These are phyloP conservation scores for Endothia cerciana DNA, from an alignment of 2,329 filamentous ascomycete genomes.

Conservation along the genomic window DNA sequence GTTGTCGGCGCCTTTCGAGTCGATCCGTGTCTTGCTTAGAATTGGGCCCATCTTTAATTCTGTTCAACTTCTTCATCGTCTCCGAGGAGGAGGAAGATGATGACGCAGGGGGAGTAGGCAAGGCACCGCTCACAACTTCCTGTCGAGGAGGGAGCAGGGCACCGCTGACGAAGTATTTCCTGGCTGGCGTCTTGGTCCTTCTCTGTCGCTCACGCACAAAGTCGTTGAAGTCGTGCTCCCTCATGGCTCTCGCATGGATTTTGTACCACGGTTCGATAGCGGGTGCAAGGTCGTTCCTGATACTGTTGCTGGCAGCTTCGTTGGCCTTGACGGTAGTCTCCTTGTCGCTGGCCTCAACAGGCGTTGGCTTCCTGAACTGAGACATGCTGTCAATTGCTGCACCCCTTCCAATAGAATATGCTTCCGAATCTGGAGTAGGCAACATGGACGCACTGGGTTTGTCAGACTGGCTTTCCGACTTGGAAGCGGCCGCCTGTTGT, in stretches of 20 bases:
- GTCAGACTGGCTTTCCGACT: conserved; percentile 3
- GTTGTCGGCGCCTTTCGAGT: not conserved
- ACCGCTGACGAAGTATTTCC: conserved; percentile 15
- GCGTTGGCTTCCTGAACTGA: conserved; percentile 15
- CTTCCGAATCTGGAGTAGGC: conserved; percentile 1
- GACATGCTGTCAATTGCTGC: conserved; percentile 20
- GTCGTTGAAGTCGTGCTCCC: conserved; percentile 24
- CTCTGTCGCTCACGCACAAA: conserved; percentile 13
- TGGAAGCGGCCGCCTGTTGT: conserved; percentile 1
- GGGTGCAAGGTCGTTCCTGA: not conserved
- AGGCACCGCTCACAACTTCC: conserved; percentile 2
- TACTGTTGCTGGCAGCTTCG: not conserved
- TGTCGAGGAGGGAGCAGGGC: conserved; percentile 13
- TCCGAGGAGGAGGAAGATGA: not conserved
- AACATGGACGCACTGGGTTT: conserved; percentile 1
- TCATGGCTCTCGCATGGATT: conserved; percentile 23
- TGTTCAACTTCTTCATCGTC: not conserved
- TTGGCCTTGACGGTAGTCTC: not conserved
- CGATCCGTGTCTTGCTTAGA: not conserved
- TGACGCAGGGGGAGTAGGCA: conserved; percentile 10
- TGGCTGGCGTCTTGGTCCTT: not conserved
- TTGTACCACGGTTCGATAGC: conserved; percentile 22
- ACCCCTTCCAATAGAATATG: conserved; percentile 2
- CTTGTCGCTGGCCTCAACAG: conserved; percentile 1
- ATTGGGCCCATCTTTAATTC: too few species aligned